A percentile compares a stretch with the other conserved stretches of the same genome.
Conservation (phyloP, 2,329 filamentous ascomycete species). For the Periconia sp. region DNA sequence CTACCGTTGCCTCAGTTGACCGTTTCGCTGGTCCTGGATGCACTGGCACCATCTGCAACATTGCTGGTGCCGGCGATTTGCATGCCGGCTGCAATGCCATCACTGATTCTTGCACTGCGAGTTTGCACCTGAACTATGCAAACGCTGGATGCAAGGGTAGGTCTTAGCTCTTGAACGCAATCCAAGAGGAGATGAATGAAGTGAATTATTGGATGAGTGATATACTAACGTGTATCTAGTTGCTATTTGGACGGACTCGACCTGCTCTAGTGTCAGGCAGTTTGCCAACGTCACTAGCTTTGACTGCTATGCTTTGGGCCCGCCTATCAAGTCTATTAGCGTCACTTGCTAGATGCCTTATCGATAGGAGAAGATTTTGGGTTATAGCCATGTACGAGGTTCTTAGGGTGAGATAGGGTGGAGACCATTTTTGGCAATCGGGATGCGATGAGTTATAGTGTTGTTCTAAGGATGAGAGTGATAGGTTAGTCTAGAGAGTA, state of each 20-base stretch:
- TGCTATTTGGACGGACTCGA: constrained; percentile 12
- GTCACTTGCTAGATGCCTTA: constrained; percentile 16
- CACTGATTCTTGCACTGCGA: constrained; percentile 12
- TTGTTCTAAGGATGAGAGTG: no score
- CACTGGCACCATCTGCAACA: constrained; percentile 20
- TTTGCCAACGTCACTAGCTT: constrained; percentile 13
- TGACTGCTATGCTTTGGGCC: constrained; percentile 11
- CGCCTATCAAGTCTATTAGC: constrained; percentile 14
- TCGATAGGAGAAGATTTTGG: no score
- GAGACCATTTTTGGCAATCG: no score
- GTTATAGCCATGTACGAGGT: no score
- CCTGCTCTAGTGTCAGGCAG: constrained; percentile 5
- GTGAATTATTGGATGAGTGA: no score
- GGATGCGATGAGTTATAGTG: no score
- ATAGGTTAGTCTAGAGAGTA: no score
- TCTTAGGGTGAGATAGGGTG: no score
- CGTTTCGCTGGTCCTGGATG: constrained; percentile 16
- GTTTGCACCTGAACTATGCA: constrained; percentile 17
- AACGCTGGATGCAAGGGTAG: constrained; percentile 19
- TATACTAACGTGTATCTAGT: constrained; percentile 6
- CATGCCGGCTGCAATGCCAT: constrained; percentile 18
- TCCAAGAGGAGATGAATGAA: no score
- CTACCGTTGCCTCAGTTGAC: constrained; percentile 18
- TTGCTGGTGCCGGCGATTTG: constrained; percentile 18
- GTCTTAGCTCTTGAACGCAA: background rate